Evolutionary conservation across 2,329 filamentous ascomycete genomes (phyloP), one percentile per base, ranked within the genome.

Genomic region (Macroventuria anomochaeta): DNA sequence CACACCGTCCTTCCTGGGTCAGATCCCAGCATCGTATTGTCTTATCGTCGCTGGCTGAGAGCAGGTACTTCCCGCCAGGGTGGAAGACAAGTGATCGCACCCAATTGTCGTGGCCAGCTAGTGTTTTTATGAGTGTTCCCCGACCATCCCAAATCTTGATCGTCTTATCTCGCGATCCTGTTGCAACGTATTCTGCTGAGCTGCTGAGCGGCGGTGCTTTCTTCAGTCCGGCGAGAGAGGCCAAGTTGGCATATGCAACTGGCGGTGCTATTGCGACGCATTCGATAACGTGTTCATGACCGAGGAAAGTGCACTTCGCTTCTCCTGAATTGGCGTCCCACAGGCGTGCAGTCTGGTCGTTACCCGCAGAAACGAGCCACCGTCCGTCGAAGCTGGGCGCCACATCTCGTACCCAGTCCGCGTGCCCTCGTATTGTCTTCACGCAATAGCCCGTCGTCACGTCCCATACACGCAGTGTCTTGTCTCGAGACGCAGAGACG

Each of bases 41-140:
- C 78, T 95, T 96, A 77, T 97, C 93, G 72, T 97, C 93, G 13
- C 88, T 85, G 17, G 89, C 90, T 6, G 88, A 93, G 5, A 97
- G 77, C 1, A 97, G 82, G 68, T 95, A 97, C 75, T 93, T 96
- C 36, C 93, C 93, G 7, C 91, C 90, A 0, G 93, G 93, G 67
- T 97, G 93, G 73, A 96, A 97, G 8, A 91, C 86, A 5, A 97
- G 76, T 0, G 84, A 89, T 26, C 91, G 86, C 7, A 97, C 86
- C 93, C 93, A 97, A 72, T 97, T 97, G 73, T 97, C 93, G 71
- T 97, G 93, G 1, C 93, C 93, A 1, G 86, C 78, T 1, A 97
- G 80, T 0, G 89, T 95, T 73, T 91, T 93, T 70, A 97, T 86
- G 59, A 91, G 85, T 10, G 88, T 91, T 26, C 93, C 93, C 47